A percentile compares a stretch with the other conserved stretches of the same genome.
Evolutionary conservation across 1,284 basidiomycete genomes (phyloP).

Genomic region (Sporisorium exsertum): DNA sequence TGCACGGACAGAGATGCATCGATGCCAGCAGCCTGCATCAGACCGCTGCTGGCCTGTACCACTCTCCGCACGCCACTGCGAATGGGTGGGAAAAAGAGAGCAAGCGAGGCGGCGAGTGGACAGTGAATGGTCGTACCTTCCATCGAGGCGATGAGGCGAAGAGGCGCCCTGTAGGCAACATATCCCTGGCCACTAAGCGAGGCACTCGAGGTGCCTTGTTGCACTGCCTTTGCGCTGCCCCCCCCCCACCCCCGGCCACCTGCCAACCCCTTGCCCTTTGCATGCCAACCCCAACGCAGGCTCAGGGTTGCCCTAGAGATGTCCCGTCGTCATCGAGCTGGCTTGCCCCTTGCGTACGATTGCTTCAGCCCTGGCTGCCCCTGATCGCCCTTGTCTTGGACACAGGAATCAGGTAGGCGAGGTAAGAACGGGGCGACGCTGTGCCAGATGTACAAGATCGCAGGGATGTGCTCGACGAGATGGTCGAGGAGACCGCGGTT

Average conservation of each 20-base stretch:
- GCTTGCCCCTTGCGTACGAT: slow-evolving; percentile 23
- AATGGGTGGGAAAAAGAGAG: slow-evolving; percentile 13
- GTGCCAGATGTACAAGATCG: background rate
- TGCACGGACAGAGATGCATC: slow-evolving; percentile 5
- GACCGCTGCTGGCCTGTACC: background rate
- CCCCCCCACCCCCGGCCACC: background rate
- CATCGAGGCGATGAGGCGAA: background rate
- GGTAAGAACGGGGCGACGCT: background rate
- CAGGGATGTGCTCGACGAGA: background rate
- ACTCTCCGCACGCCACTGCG: slow-evolving; percentile 14
- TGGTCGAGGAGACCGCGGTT: slow-evolving; percentile 5
- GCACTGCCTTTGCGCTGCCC: slow-evolving; percentile 9
- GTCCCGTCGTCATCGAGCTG: slow-evolving; percentile 12
- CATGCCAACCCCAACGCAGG: slow-evolving; percentile 13
- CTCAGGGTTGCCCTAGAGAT: background rate
- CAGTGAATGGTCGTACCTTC: background rate
- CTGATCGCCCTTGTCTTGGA: background rate
- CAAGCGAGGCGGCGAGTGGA: slow-evolving; percentile 23
- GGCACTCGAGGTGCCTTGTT: slow-evolving; percentile 20
- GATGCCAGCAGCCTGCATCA: background rate
- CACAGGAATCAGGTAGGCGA: background rate
- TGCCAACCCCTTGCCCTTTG: slow-evolving; percentile 1
- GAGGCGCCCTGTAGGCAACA: slow-evolving; percentile 5
- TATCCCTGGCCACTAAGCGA: slow-evolving; percentile 25
- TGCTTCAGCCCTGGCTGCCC: slow-evolving; percentile 14